Evolutionary conservation across 495 filamentous ascomycete species (phyloP), one percentile per base, ranked within the genome.

Genomic region (Penicillium malachiteum): DNA sequence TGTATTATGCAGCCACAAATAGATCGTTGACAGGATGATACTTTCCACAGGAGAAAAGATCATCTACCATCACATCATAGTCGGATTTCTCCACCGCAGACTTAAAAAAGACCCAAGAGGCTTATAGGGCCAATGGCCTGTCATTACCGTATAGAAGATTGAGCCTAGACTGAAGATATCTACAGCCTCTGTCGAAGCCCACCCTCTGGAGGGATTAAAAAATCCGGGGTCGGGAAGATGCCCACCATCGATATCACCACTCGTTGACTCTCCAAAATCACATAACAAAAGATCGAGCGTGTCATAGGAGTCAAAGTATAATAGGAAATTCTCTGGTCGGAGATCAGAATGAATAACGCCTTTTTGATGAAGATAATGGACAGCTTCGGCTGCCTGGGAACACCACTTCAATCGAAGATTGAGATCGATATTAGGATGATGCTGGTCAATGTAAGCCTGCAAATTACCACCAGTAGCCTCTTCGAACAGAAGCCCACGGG

Each of bases 91-190:
- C 57, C n/a, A 40, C 54, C 3, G 56, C 0, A 16, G 61, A 58
- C 16, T 50, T 42, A 45, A 64, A 64, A 31, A n/a, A n/a, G 58
- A 58, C 1, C 61, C 61, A 17, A 40, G 61, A 55, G 61, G 39
- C 35, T 44, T 67, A 37, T 69, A 67, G 12, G 66, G 64, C 66
- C 65, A 69, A 55, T 67, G 53, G 14, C 65, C 59, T 31, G 66
- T 67, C 65, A 67, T 59, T 40, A 63, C 67, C 32, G 62, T 69
- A 46, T 67, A 69, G 49, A 58, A 58, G 13, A 67, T 46, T 2
- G 66, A 67, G 21, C 66, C 64, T n/a, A 67, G 66, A 37, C 66
- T 64, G 33, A 69, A 67, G 6, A 69, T 67, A 37, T 67, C 62
- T 40, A 40, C 59, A 8, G 46, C 53, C 38, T 59, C 38, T 14